These are phyloP conservation scores for Mycena vitilis DNA, from an alignment of 768 basidiomycete species.

Conservation along the genomic window DNA sequence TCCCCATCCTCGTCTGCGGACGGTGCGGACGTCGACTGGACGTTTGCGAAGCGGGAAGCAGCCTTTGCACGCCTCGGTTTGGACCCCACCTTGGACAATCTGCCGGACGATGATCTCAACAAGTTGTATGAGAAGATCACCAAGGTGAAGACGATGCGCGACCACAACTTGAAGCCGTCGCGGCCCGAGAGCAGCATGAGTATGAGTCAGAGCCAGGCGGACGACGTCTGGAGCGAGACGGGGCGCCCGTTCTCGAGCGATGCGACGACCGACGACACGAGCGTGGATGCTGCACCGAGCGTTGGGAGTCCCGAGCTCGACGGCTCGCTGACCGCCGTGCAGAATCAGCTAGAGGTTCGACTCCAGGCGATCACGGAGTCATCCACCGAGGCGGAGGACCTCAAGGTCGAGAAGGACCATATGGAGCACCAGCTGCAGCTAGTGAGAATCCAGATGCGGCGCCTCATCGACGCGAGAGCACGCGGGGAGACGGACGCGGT, in stretches of 20 bases:
- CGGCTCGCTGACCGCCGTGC: constrained; percentile 74
- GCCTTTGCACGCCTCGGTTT: constrained; percentile 87
- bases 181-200: constrained; percentile 83
- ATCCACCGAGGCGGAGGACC: constrained; percentile 80
- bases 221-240: constrained; percentile 91
- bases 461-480: constrained; percentile 79
- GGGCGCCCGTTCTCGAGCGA: constrained; percentile 85
- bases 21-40: constrained; percentile 92
- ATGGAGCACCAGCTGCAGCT: constrained; percentile 90
- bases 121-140: constrained; percentile 95
- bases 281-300: constrained; percentile 74
- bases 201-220: constrained; percentile 73
- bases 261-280: constrained; percentile 88
- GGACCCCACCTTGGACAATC: constrained; percentile 88
- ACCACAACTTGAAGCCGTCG: constrained; percentile 76
- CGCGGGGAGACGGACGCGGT: constrained; percentile 80
- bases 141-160: constrained; percentile 89
- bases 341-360: constrained; percentile 80
- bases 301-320: constrained; percentile 75
- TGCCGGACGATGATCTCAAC: constrained; percentile 95
- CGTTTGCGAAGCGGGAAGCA: constrained; percentile 95
- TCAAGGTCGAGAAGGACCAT: constrained; percentile 91
- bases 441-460: constrained; percentile 85
- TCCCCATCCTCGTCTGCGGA: constrained; percentile 79
- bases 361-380: constrained; percentile 67